A percentile compares a stretch with the other conserved stretches of the same genome.
phyloP scores from a whole-genome alignment of 768 basidiomycete genomes.

The Amanita inopinata region DNA sequence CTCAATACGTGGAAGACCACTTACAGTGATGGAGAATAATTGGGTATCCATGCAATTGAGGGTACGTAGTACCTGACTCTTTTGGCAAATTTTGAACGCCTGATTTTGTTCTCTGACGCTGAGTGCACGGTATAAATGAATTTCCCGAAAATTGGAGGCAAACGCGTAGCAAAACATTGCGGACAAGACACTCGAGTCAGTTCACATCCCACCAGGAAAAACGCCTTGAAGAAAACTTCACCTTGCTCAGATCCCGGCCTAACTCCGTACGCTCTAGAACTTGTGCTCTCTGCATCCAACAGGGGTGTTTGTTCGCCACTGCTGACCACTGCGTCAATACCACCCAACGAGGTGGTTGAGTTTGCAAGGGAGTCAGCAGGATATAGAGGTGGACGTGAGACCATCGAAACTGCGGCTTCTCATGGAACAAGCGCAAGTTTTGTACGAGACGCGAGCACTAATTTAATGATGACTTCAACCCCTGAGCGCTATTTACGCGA shows the following conservation, averaged over 20 bases:
- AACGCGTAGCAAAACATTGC: too few relatives aligned
- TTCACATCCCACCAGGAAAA: background rate
- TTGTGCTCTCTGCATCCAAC: slow-evolving; percentile 20
- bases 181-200: background rate
- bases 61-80: slow-evolving; percentile 69
- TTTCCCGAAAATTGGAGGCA: background rate
- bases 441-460: background rate
- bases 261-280: slow-evolving; percentile 19
- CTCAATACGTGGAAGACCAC: slow-evolving; percentile 18
- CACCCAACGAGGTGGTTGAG: slow-evolving; percentile 27
- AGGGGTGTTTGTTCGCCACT: slow-evolving; percentile 22
- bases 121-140: background rate
- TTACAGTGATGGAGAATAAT: slow-evolving; percentile 60
- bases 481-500: too few relatives aligned
- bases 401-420: too few relatives aligned
- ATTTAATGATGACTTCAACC: too few relatives aligned
- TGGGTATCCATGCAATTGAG: slow-evolving; percentile 70
- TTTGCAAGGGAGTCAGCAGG: slow-evolving; percentile 1
- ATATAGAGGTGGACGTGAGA: background rate
- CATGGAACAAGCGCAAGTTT: slow-evolving; percentile 2
- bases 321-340: slow-evolving; percentile 21
- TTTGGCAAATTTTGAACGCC: slow-evolving; percentile 28
- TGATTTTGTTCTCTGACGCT: background rate
- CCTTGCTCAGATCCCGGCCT: slow-evolving; percentile 16
- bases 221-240: slow-evolving; percentile 11